Evolutionary conservation across 1,284 basidiomycete species (phyloP), one percentile per base, ranked within the genome.

Genomic region (Trichosporon asahii): DNA sequence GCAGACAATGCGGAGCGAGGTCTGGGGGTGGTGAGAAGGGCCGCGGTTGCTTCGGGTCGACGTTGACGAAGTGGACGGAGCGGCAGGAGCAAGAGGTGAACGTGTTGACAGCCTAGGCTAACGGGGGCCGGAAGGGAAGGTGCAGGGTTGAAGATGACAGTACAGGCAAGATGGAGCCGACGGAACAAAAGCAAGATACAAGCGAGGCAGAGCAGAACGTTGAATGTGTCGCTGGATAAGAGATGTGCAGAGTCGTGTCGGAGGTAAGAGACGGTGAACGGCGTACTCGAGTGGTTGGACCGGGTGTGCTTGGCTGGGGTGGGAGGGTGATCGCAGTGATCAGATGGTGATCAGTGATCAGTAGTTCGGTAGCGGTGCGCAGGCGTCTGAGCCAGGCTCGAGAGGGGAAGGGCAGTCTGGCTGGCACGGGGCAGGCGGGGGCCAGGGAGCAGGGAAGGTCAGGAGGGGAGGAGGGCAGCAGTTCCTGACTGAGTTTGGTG

Each of bases 31-130:
- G 40, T n/a, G 40, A n/a, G 40, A 44, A 44, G 40, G 18, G 35
- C 35, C 14, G 35, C 14, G 14, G 35, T 12, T 37, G 35, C 35
- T 12, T 37, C 35, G 44, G 15, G 44, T 21, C 14, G 18, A 5
- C 18, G 44, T 9, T 14, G 23, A 25, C 35, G 35, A 21, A 53
- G 49, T 9, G 8, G 49, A 9, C 21, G 9, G 49, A 25, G 5
- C 2, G 49, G 21, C 21, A 8, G 49, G 21, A 18, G 12, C 18
- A 3, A 12, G 49, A 3, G 49, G 23, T 53, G 49, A 25, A 21
- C 49, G 49, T 53, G 21, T 53, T 53, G 49, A 53, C 49, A 53
- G 49, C 49, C 49, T 21, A 53, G 49, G 49, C 49, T 53, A 53
- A 25, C 4, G 44, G 44, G 7, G 7, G 23, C 49, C 44, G 3